Conservation (phyloP, 169 alveolate species). For the Neospora caninum region DNA sequence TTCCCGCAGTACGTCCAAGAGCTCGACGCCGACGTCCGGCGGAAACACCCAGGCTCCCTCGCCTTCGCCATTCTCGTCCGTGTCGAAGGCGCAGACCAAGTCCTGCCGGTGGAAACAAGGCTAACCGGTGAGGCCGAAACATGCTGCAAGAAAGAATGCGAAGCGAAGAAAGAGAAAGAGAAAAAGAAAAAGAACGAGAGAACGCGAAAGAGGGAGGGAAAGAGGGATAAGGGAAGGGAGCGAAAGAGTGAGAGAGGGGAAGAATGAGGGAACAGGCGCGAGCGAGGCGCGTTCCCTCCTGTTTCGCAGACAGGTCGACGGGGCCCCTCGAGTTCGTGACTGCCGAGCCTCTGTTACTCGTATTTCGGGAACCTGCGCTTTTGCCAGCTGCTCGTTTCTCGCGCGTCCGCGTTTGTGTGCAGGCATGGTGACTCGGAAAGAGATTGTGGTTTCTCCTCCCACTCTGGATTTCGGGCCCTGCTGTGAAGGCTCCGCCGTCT, state of each 20-base stretch:
- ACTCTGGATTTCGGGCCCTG: conserved; percentile 52
- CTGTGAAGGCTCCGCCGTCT: conserved; percentile 30
- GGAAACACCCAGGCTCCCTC: conserved; percentile 43
- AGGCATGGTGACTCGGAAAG: conserved; percentile 60
- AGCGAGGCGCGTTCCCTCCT: too few species aligned
- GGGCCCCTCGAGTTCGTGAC: too few species aligned
- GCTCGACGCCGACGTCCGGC: conserved; percentile 34
- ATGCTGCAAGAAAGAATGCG: not conserved
- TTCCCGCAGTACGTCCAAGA: conserved; percentile 61
- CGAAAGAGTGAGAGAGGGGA: not conserved
- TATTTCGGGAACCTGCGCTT: too few species aligned
- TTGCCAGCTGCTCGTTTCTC: too few species aligned
- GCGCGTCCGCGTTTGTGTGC: not conserved
- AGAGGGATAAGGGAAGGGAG: not conserved
- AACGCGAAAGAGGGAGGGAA: not conserved
- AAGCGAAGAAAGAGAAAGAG: not conserved
- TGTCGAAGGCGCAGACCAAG: conserved; percentile 59
- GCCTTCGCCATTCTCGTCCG: conserved; percentile 59
- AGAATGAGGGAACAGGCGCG: not conserved
- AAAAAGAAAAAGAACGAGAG: not conserved
- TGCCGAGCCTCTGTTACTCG: too few species aligned
- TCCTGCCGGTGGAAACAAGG: conserved; percentile 61
- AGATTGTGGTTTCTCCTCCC: conserved; percentile 45
- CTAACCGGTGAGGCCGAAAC: conserved; percentile 59
- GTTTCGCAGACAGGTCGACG: too few species aligned